Evolutionary conservation across 805 yeast species (phyloP), one percentile per base, ranked within the genome.

Genomic region (Nakazawaea ishiwadae): DNA sequence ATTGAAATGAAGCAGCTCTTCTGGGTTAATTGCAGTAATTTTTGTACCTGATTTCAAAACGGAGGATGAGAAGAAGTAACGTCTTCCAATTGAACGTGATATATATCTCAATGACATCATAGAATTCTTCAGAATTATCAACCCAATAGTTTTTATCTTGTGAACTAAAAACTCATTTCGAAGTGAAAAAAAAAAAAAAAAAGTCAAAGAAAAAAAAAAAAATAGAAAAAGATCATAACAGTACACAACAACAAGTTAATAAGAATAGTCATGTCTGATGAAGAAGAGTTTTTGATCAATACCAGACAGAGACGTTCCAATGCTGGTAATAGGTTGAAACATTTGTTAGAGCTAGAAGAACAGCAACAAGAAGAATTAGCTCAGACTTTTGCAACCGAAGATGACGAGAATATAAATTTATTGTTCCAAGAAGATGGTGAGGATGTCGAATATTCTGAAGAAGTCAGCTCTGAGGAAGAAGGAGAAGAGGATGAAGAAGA

Each of bases 301-400:
- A 82, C 95, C 3, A 74, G 97, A 47, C 65, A 77, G 46, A 70
- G 87, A 48, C 77, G 99, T 41, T 61, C 88, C 33, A 93, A 91
- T 63, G 99, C 99, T 1, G 99, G 99, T 12, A 83, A 86, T 39
- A 70, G 93, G 41, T 67, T 93, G 56, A 77, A 77, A 52, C 78
- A 79, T 43, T 70, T 93, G 45, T 65, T 93, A 15, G 84, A 79
- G 44, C 71, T 85, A 21, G 96, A 81, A 51, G 84, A 77, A 48
- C 82, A 77, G 35, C 55, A 64, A 7, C 49, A 60, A 2, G 57
- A 50, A 12, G 44, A 38, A 10, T 7, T 9, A 50, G 51, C 35
- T 26, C 51, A 41, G 31, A 34, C 33, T n/a, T 47, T 48, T 24
- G 53, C 30, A 28, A 59, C 48, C 5, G 88, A 86, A 32, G 95